phyloP scores from a whole-genome alignment of 768 basidiomycete genomes.

The Boletus sp. region DNA sequence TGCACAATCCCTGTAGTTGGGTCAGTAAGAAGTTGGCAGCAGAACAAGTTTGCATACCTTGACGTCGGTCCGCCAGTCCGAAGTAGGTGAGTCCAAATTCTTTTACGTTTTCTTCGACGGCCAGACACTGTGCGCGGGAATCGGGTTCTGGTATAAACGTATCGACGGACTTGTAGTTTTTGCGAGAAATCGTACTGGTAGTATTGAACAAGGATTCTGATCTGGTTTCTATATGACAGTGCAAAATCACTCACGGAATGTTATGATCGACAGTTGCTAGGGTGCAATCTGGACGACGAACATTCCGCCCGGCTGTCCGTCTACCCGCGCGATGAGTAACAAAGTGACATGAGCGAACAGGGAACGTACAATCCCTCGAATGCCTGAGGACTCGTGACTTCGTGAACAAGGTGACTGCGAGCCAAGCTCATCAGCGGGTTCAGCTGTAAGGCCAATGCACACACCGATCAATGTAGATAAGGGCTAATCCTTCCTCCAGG shows the following conservation, averaged over 20 bases:
- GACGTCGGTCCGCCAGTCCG: constrained; percentile 83
- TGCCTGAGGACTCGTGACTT: constrained; percentile 93
- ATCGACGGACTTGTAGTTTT: constrained; percentile 66
- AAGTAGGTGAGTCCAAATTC: constrained; percentile 92
- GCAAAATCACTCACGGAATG: constrained; percentile 58
- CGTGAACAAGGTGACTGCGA: constrained; percentile 66
- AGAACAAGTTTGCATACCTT: constrained; percentile 48
- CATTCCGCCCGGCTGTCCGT: constrained; percentile 69
- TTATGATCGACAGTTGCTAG: constrained; percentile 89
- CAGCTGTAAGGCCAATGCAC: constrained; percentile 3
- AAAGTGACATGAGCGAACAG: neutral
- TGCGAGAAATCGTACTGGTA: constrained; percentile 65
- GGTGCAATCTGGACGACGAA: constrained; percentile 85
- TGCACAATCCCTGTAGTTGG: constrained; percentile 68
- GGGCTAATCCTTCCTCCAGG: constrained; percentile 72
- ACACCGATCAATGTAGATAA: constrained; percentile 82
- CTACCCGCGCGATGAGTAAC: constrained; percentile 33
- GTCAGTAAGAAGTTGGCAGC: constrained; percentile 14
- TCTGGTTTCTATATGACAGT: neutral
- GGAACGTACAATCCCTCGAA: constrained; percentile 75
- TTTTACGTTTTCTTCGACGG: constrained; percentile 86
- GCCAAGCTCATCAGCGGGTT: neutral
- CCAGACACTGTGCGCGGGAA: constrained; percentile 77
- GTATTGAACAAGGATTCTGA: neutral
- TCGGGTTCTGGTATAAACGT: constrained; percentile 82